These are phyloP conservation scores for Botrytis medusae DNA, from an alignment of 2,329 filamentous ascomycete species.

Conservation along the genomic window DNA sequence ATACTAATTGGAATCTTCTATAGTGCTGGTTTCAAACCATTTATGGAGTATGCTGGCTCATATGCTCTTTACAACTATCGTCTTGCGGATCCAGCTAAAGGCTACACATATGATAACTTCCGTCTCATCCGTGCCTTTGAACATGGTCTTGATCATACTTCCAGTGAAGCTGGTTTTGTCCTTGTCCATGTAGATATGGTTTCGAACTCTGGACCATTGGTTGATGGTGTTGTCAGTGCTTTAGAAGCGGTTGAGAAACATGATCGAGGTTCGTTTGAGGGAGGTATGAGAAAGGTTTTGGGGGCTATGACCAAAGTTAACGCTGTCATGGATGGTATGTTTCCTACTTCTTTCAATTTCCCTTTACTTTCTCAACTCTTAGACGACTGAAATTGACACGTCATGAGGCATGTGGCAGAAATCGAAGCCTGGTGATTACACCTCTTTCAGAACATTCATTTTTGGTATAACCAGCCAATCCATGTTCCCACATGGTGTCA, in stretches of 20 bases:
- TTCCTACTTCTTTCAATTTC: background rate
- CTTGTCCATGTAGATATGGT: slow-evolving; percentile 97
- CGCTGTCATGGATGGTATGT: slow-evolving; percentile 70
- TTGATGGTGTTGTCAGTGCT: slow-evolving; percentile 68
- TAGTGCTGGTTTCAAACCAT: slow-evolving; percentile 76
- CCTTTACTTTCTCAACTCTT: background rate
- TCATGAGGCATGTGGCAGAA: slow-evolving; percentile 78
- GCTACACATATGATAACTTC: slow-evolving; percentile 65
- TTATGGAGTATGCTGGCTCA: slow-evolving; percentile 80
- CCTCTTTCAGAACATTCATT: slow-evolving; percentile 92
- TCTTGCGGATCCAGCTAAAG: slow-evolving; percentile 54
- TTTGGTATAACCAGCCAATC: slow-evolving; percentile 91
- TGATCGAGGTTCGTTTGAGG: slow-evolving; percentile 61
- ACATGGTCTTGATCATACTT: slow-evolving; percentile 78
- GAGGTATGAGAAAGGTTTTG: slow-evolving; percentile 61
- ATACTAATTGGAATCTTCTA: background rate
- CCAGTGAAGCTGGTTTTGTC: slow-evolving; percentile 94
- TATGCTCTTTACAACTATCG: slow-evolving; percentile 70
- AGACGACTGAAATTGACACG: slow-evolving; percentile 37
- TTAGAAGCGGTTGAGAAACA: slow-evolving; percentile 56
- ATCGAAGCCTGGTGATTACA: slow-evolving; percentile 80
- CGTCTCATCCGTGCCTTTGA: slow-evolving; percentile 90
- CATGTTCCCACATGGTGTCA: slow-evolving; percentile 90
- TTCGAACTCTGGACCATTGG: slow-evolving; percentile 74
- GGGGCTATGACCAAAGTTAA: slow-evolving; percentile 69